phyloP scores from a whole-genome alignment of 1,284 basidiomycete species.

The Athelia psychrophila region DNA sequence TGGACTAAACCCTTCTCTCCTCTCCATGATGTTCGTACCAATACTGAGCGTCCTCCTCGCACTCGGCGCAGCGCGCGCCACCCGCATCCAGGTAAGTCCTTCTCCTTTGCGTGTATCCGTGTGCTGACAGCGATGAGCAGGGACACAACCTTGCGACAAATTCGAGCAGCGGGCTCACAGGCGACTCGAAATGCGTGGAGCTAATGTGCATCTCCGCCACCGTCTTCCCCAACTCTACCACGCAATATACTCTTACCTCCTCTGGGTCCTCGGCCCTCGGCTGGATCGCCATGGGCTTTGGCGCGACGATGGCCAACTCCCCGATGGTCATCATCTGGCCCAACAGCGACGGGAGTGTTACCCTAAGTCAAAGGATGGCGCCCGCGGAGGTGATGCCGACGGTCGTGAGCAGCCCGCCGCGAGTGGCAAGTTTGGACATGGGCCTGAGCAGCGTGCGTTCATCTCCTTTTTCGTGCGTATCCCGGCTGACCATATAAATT shows the following conservation, averaged over 20 bases:
- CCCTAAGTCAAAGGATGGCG: constrained; percentile 58
- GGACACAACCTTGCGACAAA: too few species aligned
- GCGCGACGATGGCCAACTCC: constrained; percentile 44
- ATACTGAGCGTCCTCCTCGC: too few species aligned
- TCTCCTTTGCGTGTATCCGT: too few species aligned
- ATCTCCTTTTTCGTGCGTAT: neutral
- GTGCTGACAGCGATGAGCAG: too few species aligned
- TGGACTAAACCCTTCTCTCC: too few species aligned
- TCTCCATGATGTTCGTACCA: too few species aligned
- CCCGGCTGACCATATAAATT: neutral
- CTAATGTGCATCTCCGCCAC: too few species aligned
- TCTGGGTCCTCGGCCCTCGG: constrained; percentile 35
- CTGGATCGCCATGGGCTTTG: constrained; percentile 52
- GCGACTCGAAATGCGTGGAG: too few species aligned
- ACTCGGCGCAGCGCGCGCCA: too few species aligned
- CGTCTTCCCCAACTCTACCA: too few species aligned
- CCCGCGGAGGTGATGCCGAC: constrained; percentile 43
- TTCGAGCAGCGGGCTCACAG: too few species aligned
- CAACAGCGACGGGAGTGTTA: constrained; percentile 49
- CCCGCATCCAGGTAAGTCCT: too few species aligned
- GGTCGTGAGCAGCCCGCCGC: constrained; percentile 45
- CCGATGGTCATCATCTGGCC: constrained; percentile 70
- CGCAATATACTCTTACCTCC: neutral
- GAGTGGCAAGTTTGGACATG: constrained; percentile 38
- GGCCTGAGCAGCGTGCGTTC: constrained; percentile 36